Base-by-base conservation (phyloP, 2,329 filamentous ascomycete genomes). In the Ophidiomyces ophidiicola region DNA sequence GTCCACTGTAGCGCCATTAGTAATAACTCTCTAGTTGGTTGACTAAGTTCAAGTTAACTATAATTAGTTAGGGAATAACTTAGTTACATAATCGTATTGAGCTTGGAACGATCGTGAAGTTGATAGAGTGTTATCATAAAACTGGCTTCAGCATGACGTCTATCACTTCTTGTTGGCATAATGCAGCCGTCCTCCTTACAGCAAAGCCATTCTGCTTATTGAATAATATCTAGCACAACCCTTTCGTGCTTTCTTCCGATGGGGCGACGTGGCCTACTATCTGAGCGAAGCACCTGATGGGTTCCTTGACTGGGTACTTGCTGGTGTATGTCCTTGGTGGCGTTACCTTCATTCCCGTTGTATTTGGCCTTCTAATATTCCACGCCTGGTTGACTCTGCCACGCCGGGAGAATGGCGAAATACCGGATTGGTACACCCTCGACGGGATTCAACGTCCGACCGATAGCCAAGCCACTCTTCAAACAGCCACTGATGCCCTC, bases 301-400 rank as follows among this genome's bases (percentile, higher is more conserved):
- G 60, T 57, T 58, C 57, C 43, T 55, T 72, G 53, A 56, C 54
- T 47, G 61, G 61, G 50, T 77, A 88, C 54, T 67, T 92, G 48
- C 60, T 81, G 54, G 72, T 81, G 58, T 94, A 94, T 68, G 58
- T 93, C 48, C 63, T 93, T 43, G 87, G 87, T 61, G 88, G 87
- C 53, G 59, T 94, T 55, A 94, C 87, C 42, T 88, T 94, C 57
- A 57, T 94, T 43, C 87, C 87, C 20, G 66, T 93, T 3, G 52
- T 86, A 44, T 46, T 87, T 37, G 56, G 64, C 32, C 60, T 72
- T 33, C 51, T 83, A 41, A 55, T 87, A 38, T 56, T 76, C 23
- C 75, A 86, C 58, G 75, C 75, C 48, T 78, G 86, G 64, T 63
- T 80, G 42, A 76, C 76, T 8, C 70, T 84, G 38, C 81, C 82